Base-by-base conservation (phyloP, 2,329 filamentous ascomycete species). In the Colletotrichum somersetense region DNA sequence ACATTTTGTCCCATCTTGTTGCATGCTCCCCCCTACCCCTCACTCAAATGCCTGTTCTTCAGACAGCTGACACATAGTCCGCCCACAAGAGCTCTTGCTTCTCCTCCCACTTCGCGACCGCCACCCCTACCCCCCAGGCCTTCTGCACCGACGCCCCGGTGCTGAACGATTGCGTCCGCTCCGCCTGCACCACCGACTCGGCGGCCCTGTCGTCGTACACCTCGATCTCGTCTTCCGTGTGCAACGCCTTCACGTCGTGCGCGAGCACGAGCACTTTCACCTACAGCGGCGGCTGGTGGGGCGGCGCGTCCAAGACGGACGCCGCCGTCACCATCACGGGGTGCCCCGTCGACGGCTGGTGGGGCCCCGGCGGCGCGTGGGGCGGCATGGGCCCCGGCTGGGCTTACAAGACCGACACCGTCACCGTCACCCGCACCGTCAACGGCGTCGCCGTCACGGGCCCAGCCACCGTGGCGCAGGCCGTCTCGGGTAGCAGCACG, bases 31-130 rank as follows among this genome's bases (percentile, higher is more conserved):
- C 1, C 11, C 14, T 14, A 4, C 18, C 7, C 42, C 16, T 6
- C 18, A 18, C 16, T 6, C 42, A 14, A 26, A 33, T 42, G 1
- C 16, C 4, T 44, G 2, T 3, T n/a, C 16, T 20, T 42, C 46
- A 14, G 5, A 8, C n/a, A 5, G 30, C 50, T 50, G 18, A 58
- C 66, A 66, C 66, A 53, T 7, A 30, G n/a, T 14, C 14, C 12
- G 44, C 12, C 33, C 4, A 35, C 42, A 75, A 75, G 74, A 70
- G 62, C 56, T 75, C 75, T 55, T 76, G 77, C 66, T 75, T 76
- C 61, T 77, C 77, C 7, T 77, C 76, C 30, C 75, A 76, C 75
- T 78, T 74, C 73, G 65, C 66, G n/a, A 75, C 75, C 5, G 75
- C 75, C 12, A 71, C 75, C 20, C 74, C 74, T 11, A 74, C 75